Percentiles rank a stretch among this genome's conserved stretches.
Conservation (phyloP, 306 rosid genomes). For the Vigna reflexopilosa region DNA sequence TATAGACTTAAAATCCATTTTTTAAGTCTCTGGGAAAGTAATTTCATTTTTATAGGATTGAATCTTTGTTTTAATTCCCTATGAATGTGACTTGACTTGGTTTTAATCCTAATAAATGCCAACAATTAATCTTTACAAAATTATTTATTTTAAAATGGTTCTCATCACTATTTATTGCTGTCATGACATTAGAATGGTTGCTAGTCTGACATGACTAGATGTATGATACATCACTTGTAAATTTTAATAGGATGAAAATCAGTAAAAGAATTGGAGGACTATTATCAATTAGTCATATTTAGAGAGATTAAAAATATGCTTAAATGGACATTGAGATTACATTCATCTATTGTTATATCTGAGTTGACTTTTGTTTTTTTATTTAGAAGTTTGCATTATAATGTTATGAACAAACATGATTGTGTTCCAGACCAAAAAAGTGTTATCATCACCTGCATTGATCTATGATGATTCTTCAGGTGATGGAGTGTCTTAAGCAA, state of each 20-base stretch:
- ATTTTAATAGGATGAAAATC: background rate
- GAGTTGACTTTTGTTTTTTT: constrained; percentile 13
- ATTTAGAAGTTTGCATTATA: background rate
- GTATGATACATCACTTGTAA: background rate
- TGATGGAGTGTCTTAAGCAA: constrained; percentile 89
- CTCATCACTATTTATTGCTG: background rate
- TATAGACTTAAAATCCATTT: no score
- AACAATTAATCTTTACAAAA: background rate
- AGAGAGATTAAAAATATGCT: background rate
- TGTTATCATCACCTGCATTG: background rate
- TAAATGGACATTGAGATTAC: background rate
- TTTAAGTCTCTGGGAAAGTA: background rate
- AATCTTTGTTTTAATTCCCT: background rate
- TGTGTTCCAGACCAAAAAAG: constrained; percentile 24
- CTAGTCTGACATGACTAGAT: background rate
- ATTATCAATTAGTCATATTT: background rate
- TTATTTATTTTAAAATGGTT: background rate
- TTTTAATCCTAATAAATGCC: background rate
- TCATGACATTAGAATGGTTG: background rate
- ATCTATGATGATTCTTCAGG: constrained; percentile 56
- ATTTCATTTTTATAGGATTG: background rate
- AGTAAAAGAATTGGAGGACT: background rate
- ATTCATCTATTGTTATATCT: background rate
- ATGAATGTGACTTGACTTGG: background rate
- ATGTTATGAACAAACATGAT: constrained; percentile 17